Evolutionary conservation across 306 rosid species (phyloP).

Genomic region (Lathyrus tuberosus): DNA sequence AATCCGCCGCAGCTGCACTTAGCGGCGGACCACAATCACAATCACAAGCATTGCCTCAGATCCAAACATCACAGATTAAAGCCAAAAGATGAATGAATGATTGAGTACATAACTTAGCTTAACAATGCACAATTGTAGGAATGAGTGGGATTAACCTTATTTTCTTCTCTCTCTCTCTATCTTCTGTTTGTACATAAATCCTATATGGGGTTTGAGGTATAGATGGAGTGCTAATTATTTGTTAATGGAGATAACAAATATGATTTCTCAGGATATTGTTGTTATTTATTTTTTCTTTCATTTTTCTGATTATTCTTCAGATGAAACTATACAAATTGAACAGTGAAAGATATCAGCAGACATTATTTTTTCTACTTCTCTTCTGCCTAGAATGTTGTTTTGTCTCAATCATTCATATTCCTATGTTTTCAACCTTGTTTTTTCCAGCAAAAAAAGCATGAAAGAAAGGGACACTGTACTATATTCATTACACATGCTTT

Average conservation of each 20-base stretch:
- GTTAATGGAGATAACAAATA: conserved; percentile 37
- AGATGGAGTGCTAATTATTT: conserved; percentile 52
- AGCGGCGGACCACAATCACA: conserved; percentile 58
- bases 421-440: too few species aligned
- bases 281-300: not conserved
- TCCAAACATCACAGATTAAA: conserved; percentile 55
- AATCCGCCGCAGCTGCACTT: conserved; percentile 96
- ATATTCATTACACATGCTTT: too few species aligned
- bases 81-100: conserved; percentile 56
- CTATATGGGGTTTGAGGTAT: conserved; percentile 59
- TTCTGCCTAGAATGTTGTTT: conserved; percentile 32
- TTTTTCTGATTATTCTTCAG: conserved; percentile 45
- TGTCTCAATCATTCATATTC: not conserved
- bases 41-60: conserved; percentile 48
- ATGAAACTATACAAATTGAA: conserved; percentile 49
- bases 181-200: conserved; percentile 58
- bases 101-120: conserved; percentile 33
- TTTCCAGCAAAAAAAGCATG: too few species aligned
- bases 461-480: too few species aligned
- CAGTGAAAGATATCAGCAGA: conserved; percentile 30
- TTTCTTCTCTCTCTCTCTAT: conserved; percentile 12
- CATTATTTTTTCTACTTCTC: conserved; percentile 21
- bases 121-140: conserved; percentile 35
- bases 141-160: conserved; percentile 24
- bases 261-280: conserved; percentile 33